Evolutionary conservation across 176 grass and related monocot genomes (phyloP), one percentile per base, ranked within the genome.

Genomic region (Tillandsia leiboldiana): DNA sequence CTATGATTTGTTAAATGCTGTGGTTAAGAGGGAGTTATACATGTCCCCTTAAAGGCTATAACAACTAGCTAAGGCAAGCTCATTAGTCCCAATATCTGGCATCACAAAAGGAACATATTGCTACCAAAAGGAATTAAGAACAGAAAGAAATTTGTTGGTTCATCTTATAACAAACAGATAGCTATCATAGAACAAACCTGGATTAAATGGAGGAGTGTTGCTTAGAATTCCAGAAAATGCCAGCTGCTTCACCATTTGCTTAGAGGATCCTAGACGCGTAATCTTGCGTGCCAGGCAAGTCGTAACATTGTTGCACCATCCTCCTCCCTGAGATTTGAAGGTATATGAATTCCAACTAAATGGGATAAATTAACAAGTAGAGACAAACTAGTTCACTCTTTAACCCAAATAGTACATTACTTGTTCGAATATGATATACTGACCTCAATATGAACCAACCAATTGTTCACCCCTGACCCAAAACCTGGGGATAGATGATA

Each of bases 231-330:
- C 90, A 64, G 86, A 86, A 51, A 95, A 95, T 1, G 86, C 79
- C 49, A 89, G 75, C 9, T 82, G 86, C 66, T 70, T 90, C 78
- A 10, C 53, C 74, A 95, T 95, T 20, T 77, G 87, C 48, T 85
- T 84, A 5, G 90, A 95, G 18, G 90, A 95, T 48, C 90, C 90
- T 77, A 87, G 79, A 75, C 80, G 80, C 69, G 80, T 95, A 20
- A 70, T 67, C 74, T 95, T 90, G 58, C 90, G 75, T 69, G 79
- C 69, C 2, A 80, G 26, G 75, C 90, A 95, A 33, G 85, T 84
- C 2, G 82, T 73, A n/a, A 79, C 5, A 70, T 81, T 87, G 71
- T 80, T 87, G 80, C 90, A 94, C 90, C 90, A 94, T 17, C 90
- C 90, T 71, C 90, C 90, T 56, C 90, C 90, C 90, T 93, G 54